phyloP scores from a whole-genome alignment of 495 filamentous ascomycete genomes.

The Podospora comata region DNA sequence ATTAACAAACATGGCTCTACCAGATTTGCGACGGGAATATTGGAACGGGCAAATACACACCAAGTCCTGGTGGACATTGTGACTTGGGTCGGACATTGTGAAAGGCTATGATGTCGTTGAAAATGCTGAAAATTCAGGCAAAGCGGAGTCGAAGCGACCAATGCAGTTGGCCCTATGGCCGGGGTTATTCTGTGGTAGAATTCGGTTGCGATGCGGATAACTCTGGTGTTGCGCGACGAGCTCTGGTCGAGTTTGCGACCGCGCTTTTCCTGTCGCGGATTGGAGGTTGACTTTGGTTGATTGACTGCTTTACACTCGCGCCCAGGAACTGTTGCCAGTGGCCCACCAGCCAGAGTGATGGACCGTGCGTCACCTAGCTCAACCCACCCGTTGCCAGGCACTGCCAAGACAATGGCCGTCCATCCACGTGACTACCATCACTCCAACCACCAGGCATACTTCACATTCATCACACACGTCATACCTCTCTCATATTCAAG shows the following conservation, averaged over 20 bases:
- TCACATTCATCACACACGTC: background rate
- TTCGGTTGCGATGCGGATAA: background rate
- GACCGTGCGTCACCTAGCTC: background rate
- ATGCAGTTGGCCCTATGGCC: background rate
- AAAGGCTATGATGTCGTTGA: background rate
- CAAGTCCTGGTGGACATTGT: slow-evolving; percentile 38
- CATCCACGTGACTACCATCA: background rate
- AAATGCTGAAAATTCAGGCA: slow-evolving; percentile 4
- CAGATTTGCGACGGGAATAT: background rate
- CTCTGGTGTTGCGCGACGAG: slow-evolving; percentile 21
- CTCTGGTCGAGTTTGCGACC: slow-evolving; percentile 25
- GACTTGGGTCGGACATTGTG: slow-evolving; percentile 36
- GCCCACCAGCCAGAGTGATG: background rate
- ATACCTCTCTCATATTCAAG: background rate
- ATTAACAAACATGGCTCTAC: background rate
- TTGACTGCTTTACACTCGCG: background rate
- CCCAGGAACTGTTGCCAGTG: background rate
- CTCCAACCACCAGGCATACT: background rate
- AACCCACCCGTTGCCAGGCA: background rate
- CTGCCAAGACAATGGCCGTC: background rate
- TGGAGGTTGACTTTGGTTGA: slow-evolving; percentile 5
- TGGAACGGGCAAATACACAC: slow-evolving; percentile 21
- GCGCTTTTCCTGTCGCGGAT: slow-evolving; percentile 26
- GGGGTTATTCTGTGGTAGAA: background rate
- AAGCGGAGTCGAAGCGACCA: slow-evolving; percentile 8